Evolutionary conservation across 306 rosid species (phyloP), one percentile per base, ranked within the genome.

Genomic region (Canavalia ensiformis): DNA sequence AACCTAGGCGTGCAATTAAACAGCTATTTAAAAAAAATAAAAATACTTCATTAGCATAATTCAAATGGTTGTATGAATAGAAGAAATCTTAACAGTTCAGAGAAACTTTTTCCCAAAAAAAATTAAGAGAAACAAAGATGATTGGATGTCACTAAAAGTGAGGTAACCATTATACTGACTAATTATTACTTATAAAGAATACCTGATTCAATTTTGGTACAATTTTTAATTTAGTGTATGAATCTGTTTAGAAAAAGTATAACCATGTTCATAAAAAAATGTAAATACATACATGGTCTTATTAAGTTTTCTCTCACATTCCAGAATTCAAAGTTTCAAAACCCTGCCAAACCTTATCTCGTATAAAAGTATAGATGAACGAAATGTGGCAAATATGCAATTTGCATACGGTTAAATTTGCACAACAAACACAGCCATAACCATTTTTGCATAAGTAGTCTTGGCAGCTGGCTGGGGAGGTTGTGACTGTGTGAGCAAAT

Each of bases 271-370:
- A 28, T 34, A n/a, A 75, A 62, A 47, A 18, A 5, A 8, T 0
- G 51, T 47, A 8, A 75, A n/a, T n/a, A 33, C 10, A 34, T 60
- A 63, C 1, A 63, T 34, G 45, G 18, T 59, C 41, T 29, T 8
- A 57, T 29, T 47, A 28, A 18, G 67, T 2, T 12, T 64, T 64
- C 30, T 64, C 0, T 34, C 1, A 18, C 42, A 69, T 34, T 12
- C 30, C 37, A 60, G 33, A 41, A 52, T 54, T 39, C 75, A 8
- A 28, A 73, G 33, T 52, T 52, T n/a, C 29, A 63, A 62, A 18
- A 62, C 74, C 67, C 79, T 28, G 45, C 67, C 10, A 58, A 59
- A 58, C 41, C 78, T 73, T 55, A 74, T 74, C 78, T 12, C 28
- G 6, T 4, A 75, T 12, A 74, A 3, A 72, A 73, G 37, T 18